Percentiles rank a stretch among this genome's conserved stretches.
These are phyloP conservation scores for Phallus indusiatus DNA, from an alignment of 768 basidiomycete species.

Conservation along the genomic window DNA sequence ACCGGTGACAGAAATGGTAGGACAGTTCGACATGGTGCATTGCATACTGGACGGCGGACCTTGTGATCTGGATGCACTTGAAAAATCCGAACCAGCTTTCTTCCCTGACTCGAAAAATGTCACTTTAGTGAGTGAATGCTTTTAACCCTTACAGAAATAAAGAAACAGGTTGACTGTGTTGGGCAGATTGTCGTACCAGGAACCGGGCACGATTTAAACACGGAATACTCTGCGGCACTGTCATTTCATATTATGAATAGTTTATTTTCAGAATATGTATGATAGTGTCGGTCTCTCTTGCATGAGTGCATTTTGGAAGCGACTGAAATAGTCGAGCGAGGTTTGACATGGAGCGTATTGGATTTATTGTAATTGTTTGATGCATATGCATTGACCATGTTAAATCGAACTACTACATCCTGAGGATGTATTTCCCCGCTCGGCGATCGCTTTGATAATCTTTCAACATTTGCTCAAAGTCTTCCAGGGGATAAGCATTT, in stretches of 20 bases:
- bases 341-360: no score
- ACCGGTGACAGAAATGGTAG: background rate
- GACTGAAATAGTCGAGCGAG: no score
- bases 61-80: background rate
- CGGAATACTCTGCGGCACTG: background rate
- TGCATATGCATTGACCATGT: no score
- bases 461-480: background rate
- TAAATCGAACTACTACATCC: background rate
- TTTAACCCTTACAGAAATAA: background rate
- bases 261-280: background rate
- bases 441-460: background rate
- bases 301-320: no score
- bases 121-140: background rate
- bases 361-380: no score
- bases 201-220: background rate
- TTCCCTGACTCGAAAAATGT: background rate
- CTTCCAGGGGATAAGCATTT: background rate
- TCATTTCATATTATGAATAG: background rate
- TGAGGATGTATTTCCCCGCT: background rate
- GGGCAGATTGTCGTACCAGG: background rate
- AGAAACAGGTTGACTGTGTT: no score
- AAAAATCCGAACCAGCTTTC: background rate
- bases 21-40: background rate
- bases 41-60: background rate
- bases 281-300: background rate